These are phyloP conservation scores for Phragmites australis DNA, from an alignment of 176 grass and related monocot species.

Conservation along the genomic window DNA sequence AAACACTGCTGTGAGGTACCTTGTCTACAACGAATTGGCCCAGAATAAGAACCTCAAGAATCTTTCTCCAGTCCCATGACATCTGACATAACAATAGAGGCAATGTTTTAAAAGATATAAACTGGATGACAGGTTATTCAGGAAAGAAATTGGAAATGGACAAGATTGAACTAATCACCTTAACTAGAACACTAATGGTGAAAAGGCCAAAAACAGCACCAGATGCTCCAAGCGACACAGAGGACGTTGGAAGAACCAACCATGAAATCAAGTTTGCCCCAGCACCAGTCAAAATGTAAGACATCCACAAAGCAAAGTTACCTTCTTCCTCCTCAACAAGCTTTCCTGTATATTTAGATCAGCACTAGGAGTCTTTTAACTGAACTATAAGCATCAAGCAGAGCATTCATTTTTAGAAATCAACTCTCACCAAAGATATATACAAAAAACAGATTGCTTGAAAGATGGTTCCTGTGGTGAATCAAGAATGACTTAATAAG, in stretches of 20 bases:
- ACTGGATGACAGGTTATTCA: neutral
- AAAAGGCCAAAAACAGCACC: constrained; percentile 98
- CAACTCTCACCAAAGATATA: constrained; percentile 97
- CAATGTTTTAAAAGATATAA: neutral
- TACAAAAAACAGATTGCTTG: constrained; percentile 97
- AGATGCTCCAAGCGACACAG: constrained; percentile 90
- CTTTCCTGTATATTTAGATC: constrained; percentile 66
- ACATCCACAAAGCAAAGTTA: constrained; percentile 88
- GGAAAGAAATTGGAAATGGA: constrained; percentile 10
- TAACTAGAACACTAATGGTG: constrained; percentile 95
- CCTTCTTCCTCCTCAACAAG: constrained; percentile 98
- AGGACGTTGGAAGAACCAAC: constrained; percentile 75
- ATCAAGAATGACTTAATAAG: constrained; percentile 24
- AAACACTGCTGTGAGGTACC: constrained; percentile 43
- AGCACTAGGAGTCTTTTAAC: constrained; percentile 28
- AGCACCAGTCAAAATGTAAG: constrained; percentile 94
- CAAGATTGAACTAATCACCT: constrained; percentile 56
- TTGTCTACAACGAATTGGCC: constrained; percentile 98
- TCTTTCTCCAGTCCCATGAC: constrained; percentile 99
- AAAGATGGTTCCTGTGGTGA: constrained; percentile 90
- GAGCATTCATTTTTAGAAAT: constrained; percentile 40
- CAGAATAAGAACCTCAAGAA: constrained; percentile 92
- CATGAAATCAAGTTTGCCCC: constrained; percentile 92
- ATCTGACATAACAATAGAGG: constrained; percentile 56
- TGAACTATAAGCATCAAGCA: constrained; percentile 31